Conservation (phyloP, 75 land plant genomes). For the Cryptomeria japonica region DNA sequence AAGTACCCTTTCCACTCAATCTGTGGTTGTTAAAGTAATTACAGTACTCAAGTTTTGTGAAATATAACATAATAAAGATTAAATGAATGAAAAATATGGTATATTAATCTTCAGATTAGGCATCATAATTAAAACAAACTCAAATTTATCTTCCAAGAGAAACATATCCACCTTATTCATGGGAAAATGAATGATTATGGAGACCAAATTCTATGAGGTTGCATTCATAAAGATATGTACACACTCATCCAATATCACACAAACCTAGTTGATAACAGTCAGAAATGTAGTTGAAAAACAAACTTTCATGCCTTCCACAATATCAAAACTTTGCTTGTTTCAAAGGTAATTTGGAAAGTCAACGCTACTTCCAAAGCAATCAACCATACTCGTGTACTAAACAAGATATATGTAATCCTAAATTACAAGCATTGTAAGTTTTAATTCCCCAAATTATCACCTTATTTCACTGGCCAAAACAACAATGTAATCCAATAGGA, state of each 20-base stretch:
- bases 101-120: background rate
- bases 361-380: background rate
- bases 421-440: background rate
- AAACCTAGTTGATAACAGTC: background rate
- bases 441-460: background rate
- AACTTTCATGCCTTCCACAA: background rate
- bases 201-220: background rate
- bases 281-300: background rate
- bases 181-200: background rate
- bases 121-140: background rate
- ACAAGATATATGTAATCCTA: background rate
- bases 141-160: background rate
- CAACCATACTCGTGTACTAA: background rate
- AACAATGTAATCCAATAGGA: background rate
- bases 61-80: background rate
- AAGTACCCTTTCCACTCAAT: background rate
- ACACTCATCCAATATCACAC: background rate
- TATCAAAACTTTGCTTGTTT: background rate
- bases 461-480: background rate
- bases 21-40: background rate
- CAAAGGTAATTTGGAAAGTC: background rate
- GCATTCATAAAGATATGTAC: background rate
- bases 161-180: background rate
- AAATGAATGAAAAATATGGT: background rate
- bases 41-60: background rate